phyloP scores from a whole-genome alignment of 306 rosid species.

The Dalbergia cochinchinensis region DNA sequence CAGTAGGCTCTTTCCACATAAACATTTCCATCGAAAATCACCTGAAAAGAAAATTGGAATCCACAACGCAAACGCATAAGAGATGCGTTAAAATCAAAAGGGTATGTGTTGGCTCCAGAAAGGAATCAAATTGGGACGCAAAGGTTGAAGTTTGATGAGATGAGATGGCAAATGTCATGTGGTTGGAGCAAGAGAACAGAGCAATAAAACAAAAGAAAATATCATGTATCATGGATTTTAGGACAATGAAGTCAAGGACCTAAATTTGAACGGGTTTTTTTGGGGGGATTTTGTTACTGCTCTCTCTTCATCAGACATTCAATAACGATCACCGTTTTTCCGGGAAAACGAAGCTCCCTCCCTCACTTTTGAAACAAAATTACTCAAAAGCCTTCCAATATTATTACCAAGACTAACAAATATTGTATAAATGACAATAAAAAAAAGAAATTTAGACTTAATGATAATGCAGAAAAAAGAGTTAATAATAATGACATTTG shows the following conservation, averaged over 20 bases:
- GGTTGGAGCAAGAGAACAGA: background rate
- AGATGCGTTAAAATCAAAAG: background rate
- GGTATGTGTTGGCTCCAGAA: background rate
- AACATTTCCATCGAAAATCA: constrained; percentile 57
- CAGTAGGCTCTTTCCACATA: constrained; percentile 51
- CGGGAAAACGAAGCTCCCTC: constrained; percentile 29
- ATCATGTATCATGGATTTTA: background rate
- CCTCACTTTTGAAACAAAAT: background rate
- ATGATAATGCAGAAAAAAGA: no score
- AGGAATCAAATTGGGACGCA: background rate
- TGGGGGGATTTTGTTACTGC: background rate
- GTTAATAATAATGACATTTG: no score
- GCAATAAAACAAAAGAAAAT: background rate
- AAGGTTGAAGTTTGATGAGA: constrained; percentile 16
- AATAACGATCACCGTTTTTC: constrained; percentile 37
- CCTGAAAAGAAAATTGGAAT: constrained; percentile 27
- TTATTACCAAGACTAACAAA: background rate
- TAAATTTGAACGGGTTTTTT: background rate
- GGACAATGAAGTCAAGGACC: background rate
- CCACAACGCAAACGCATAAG: constrained; percentile 37
- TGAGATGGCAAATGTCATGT: background rate
- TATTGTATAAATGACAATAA: background rate
- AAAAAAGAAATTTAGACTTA: no score
- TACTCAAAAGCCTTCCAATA: background rate
- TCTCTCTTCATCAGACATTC: constrained; percentile 3